phyloP scores from a whole-genome alignment of 148 eudicot genomes.

The Arbutus unedo region DNA sequence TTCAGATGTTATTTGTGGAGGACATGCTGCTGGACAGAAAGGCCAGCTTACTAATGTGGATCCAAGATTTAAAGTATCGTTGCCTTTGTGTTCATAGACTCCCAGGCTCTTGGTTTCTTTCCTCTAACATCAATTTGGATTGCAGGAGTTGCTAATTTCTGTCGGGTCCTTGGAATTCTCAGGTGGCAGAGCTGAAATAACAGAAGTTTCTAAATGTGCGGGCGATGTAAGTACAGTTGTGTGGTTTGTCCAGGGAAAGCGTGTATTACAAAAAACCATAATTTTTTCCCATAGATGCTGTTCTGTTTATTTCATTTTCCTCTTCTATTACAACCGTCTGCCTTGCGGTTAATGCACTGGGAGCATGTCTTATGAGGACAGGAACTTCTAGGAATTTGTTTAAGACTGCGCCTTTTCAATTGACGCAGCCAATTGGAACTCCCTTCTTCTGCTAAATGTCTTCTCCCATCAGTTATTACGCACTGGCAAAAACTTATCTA shows the following conservation, averaged over 20 bases:
- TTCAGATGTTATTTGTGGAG: conserved; percentile 13
- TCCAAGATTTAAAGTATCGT: neutral
- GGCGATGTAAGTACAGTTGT: conserved; percentile 77
- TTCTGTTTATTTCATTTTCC: neutral
- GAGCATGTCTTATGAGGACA: neutral
- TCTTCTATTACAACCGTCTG: neutral
- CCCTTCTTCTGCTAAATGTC: neutral
- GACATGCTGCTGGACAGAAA: conserved; percentile 11
- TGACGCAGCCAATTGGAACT: neutral
- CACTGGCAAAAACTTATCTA: neutral
- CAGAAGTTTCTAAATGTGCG: conserved; percentile 75
- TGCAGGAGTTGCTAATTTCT: conserved; percentile 81
- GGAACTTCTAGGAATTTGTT: neutral
- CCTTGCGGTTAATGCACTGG: neutral
- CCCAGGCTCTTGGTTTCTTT: neutral
- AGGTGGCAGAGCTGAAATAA: conserved; percentile 76
- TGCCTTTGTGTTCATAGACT: neutral
- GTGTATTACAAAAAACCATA: neutral
- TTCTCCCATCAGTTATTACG: neutral
- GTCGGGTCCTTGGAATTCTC: conserved; percentile 66
- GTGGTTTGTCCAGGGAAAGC: neutral
- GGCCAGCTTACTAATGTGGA: neutral
- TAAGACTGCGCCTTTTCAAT: neutral
- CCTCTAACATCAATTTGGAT: conserved; percentile 8
- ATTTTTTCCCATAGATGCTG: neutral